Conservation (phyloP, 129 eudicot genomes). For the Dittrichia graveolens region DNA sequence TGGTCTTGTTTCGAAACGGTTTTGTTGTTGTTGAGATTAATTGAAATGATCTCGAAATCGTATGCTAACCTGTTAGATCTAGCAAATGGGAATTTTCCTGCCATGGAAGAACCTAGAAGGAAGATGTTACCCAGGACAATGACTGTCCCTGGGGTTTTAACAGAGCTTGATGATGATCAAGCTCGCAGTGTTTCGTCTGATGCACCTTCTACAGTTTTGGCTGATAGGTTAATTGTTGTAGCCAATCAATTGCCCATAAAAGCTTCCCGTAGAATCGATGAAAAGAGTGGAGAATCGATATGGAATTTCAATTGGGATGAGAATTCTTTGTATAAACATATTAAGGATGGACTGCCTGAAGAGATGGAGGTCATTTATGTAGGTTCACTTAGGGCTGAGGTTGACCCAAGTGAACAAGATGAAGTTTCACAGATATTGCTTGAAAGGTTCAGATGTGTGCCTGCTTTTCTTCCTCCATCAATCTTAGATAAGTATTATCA, state of each 20-base stretch:
- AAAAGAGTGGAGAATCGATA: constrained; percentile 28
- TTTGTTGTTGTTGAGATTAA: too few species aligned
- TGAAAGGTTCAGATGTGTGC: constrained; percentile 62
- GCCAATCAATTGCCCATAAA: constrained; percentile 62
- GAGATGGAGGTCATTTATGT: constrained; percentile 66
- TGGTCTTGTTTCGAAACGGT: constrained; percentile 22
- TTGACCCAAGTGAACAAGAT: constrained; percentile 54
- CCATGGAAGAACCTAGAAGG: constrained; percentile 56
- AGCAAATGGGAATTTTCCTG: constrained; percentile 67
- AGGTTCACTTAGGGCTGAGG: constrained; percentile 54
- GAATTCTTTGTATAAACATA: constrained; percentile 51
- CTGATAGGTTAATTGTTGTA: constrained; percentile 53
- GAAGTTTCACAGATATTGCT: constrained; percentile 54
- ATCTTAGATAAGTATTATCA: constrained; percentile 53
- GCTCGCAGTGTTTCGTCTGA: constrained; percentile 59
- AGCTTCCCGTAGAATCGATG: constrained; percentile 42
- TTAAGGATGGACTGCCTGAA: constrained; percentile 58
- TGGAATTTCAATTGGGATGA: constrained; percentile 67
- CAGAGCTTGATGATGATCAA: constrained; percentile 65
- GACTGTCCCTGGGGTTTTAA: constrained; percentile 62
- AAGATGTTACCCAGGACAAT: constrained; percentile 55
- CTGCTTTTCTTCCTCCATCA: constrained; percentile 50
- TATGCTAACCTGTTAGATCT: constrained; percentile 62
- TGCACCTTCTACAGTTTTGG: constrained; percentile 46
- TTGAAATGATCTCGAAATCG: constrained; percentile 62